Evolutionary conservation across 2,329 filamentous ascomycete species (phyloP).

Genomic region (Pseudogymnoascus destructans): DNA sequence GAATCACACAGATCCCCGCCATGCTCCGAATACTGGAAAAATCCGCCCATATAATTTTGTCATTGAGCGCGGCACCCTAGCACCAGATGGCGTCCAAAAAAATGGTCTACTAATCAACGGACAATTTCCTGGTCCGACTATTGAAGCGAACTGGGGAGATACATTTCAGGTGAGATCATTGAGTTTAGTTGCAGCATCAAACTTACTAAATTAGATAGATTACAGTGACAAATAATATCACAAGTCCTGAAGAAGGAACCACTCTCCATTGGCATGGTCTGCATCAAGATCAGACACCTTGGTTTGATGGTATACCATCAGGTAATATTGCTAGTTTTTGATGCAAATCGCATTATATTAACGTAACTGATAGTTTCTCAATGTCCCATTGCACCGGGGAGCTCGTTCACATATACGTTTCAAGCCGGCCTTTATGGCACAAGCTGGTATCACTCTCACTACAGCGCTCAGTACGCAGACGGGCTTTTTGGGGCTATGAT

Average conservation of each 20-base stretch:
- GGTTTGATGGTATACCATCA: background rate
- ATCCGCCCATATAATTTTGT: background rate
- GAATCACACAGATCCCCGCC: background rate
- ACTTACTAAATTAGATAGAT: background rate
- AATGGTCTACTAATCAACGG: slow-evolving; percentile 26
- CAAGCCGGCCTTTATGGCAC: slow-evolving; percentile 32
- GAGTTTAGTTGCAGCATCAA: background rate
- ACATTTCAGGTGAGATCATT: background rate
- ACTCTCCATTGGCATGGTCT: slow-evolving; percentile 37
- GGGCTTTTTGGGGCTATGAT: slow-evolving; percentile 48
- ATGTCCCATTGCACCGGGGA: slow-evolving; percentile 47
- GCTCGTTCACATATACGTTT: slow-evolving; percentile 23
- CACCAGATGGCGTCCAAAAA: slow-evolving; percentile 24
- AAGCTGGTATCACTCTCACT: slow-evolving; percentile 50
- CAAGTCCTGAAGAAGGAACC: slow-evolving; percentile 32
- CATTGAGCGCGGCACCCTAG: background rate
- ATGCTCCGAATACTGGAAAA: background rate
- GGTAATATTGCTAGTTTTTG: background rate
- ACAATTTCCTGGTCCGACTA: slow-evolving; percentile 26
- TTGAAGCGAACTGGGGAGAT: slow-evolving; percentile 30
- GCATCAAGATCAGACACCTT: background rate
- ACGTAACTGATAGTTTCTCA: slow-evolving; percentile 32
- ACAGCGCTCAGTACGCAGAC: slow-evolving; percentile 31
- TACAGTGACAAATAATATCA: slow-evolving; percentile 28
- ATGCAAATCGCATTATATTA: background rate